phyloP scores from a whole-genome alignment of 1,139 yeast species.

The Pichia kudriavzevii region DNA sequence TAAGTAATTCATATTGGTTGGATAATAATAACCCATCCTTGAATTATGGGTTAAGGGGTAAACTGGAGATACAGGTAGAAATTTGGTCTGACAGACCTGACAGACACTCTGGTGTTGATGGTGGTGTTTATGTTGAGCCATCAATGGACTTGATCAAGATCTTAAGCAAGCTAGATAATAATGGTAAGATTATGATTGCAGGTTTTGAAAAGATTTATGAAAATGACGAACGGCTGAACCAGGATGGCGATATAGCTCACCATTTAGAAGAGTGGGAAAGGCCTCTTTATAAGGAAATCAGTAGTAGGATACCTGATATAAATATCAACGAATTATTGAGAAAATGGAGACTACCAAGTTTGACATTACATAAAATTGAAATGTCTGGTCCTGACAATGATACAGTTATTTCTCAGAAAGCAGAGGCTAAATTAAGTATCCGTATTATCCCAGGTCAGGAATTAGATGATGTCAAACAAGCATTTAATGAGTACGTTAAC shows the following conservation, averaged over 20 bases:
- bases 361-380: slow-evolving; percentile 78
- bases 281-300: slow-evolving; percentile 48
- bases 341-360: slow-evolving; percentile 90
- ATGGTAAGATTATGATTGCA: slow-evolving; percentile 58
- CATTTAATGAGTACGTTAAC: slow-evolving; percentile 41
- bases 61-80: slow-evolving; percentile 68
- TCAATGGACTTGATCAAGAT: slow-evolving; percentile 75
- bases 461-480: slow-evolving; percentile 45
- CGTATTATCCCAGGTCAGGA: slow-evolving; percentile 89
- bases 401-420: slow-evolving; percentile 82
- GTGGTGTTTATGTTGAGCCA: slow-evolving; percentile 87
- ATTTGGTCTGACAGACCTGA: slow-evolving; percentile 72
- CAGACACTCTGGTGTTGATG: slow-evolving; percentile 94
- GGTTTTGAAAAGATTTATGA: slow-evolving; percentile 14
- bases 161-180: slow-evolving; percentile 53
- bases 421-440: slow-evolving; percentile 68
- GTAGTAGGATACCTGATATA: slow-evolving; percentile 34
- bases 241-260: slow-evolving; percentile 1
- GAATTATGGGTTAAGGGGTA: slow-evolving; percentile 91
- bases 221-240: not conserved
- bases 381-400: slow-evolving; percentile 89
- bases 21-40: slow-evolving; percentile 85
- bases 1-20: slow-evolving; percentile 91
- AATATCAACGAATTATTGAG: slow-evolving; percentile 45
- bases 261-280: slow-evolving; percentile 15